A percentile compares a stretch with the other conserved stretches of the same genome.
Conservation (phyloP, 176 grass and related monocot genomes). For the Aegilops bicornis region DNA sequence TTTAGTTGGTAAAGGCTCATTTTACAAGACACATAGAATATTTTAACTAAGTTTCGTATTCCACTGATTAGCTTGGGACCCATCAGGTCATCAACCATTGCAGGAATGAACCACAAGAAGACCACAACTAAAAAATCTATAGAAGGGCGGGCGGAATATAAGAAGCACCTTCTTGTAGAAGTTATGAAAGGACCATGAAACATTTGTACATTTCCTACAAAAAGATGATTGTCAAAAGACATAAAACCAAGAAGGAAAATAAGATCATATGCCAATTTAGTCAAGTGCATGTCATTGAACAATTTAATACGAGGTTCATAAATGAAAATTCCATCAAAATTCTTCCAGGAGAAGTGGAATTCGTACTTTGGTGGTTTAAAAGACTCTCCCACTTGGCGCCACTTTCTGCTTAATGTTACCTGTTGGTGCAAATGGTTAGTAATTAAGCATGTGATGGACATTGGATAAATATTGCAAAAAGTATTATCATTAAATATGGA, state of each 20-base stretch:
- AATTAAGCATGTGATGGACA: not conserved
- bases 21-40: not conserved
- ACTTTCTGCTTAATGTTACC: conserved; percentile 84
- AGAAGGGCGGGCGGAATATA: not conserved
- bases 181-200: conserved; percentile 90
- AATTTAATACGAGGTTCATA: not conserved
- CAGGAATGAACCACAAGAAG: not conserved
- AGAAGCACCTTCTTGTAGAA: conserved; percentile 88
- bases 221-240: conserved; percentile 12
- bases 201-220: conserved; percentile 88
- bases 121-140: conserved; percentile 2
- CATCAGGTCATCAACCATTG: not conserved
- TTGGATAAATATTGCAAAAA: not conserved
- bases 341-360: conserved; percentile 8
- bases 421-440: conserved; percentile 42
- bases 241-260: not conserved
- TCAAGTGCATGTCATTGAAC: not conserved
- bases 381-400: conserved; percentile 91
- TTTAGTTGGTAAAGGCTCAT: not conserved
- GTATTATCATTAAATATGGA: not conserved
- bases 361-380: conserved; percentile 95
- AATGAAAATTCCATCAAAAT: conserved; percentile 4
- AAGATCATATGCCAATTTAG: not conserved
- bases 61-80: not conserved
- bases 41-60: not conserved